Evolutionary conservation across 2,329 filamentous ascomycete genomes (phyloP).

Genomic region (Aspergillus arachidicola): DNA sequence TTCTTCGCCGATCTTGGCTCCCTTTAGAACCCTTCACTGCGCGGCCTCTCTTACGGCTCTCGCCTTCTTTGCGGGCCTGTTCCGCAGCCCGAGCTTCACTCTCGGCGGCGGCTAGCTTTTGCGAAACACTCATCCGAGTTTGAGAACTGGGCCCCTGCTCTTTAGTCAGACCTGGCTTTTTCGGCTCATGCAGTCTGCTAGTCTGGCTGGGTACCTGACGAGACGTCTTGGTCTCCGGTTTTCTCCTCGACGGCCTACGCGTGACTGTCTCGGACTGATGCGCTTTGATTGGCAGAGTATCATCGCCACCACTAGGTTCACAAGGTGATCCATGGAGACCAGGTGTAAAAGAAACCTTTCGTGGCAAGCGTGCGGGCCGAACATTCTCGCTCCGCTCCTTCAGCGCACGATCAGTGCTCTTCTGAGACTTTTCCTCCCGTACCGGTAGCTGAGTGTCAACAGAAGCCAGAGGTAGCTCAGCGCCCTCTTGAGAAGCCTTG

Average conservation of each 20-base stretch:
- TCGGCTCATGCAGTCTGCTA: not conserved
- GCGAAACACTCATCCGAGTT: constrained; percentile 38
- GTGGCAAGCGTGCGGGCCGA: constrained; percentile 30
- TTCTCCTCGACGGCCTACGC: constrained; percentile 30
- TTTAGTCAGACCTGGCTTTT: not conserved
- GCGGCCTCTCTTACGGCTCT: constrained; percentile 40
- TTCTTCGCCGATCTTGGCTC: constrained; percentile 40
- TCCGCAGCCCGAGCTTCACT: constrained; percentile 46
- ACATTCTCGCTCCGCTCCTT: constrained; percentile 42
- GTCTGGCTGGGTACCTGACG: constrained; percentile 28
- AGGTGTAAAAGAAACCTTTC: constrained; percentile 43
- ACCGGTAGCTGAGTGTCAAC: not conserved
- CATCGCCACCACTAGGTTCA: constrained; percentile 29
- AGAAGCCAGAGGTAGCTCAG: not conserved
- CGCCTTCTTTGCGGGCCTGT: constrained; percentile 34
- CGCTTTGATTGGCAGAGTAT: constrained; percentile 37
- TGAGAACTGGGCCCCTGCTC: constrained; percentile 20
- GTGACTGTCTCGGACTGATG: constrained; percentile 35
- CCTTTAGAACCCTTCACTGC: constrained; percentile 30
- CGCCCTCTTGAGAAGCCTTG: constrained; percentile 10
- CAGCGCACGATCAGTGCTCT: constrained; percentile 32
- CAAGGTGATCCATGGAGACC: constrained; percentile 33
- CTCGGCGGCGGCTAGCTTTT: constrained; percentile 48
- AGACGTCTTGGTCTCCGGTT: constrained; percentile 30
- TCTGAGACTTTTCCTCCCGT: constrained; percentile 15